phyloP scores from a whole-genome alignment of 495 filamentous ascomycete species.

The Apodospora peruviana region DNA sequence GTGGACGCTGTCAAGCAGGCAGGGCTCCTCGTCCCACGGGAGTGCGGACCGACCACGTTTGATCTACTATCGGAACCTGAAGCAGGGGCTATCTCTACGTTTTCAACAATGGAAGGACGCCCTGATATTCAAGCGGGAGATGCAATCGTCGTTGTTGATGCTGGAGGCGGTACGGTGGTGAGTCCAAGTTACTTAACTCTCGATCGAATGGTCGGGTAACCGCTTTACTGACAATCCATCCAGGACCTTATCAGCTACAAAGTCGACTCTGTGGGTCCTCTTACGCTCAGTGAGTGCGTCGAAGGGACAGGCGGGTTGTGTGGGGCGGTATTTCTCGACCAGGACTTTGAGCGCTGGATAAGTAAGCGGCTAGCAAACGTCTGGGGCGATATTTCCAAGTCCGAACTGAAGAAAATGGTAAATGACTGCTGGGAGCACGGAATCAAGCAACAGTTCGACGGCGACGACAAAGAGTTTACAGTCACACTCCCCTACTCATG shows the following conservation, averaged over 20 bases:
- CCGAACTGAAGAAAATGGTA: not conserved
- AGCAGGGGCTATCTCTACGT: constrained; percentile 18
- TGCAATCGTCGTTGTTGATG: constrained; percentile 16
- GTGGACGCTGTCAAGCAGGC: constrained; percentile 8
- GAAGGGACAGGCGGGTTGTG: constrained; percentile 13
- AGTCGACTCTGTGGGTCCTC: not conserved
- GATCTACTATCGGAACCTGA: constrained; percentile 23
- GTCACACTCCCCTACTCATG: not conserved
- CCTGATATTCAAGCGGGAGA: constrained; percentile 13
- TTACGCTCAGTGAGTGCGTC: constrained; percentile 15
- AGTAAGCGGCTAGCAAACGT: too few species aligned
- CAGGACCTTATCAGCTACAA: constrained; percentile 17
- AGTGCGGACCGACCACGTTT: constrained; percentile 6
- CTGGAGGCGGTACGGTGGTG: constrained; percentile 18
- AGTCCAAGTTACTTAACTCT: not conserved
- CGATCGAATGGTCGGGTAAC: not conserved
- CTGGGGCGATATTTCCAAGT: not conserved
- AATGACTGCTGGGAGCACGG: constrained; percentile 11
- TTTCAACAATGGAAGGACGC: constrained; percentile 10
- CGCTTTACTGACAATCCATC: not conserved
- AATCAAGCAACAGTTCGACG: constrained; percentile 12
- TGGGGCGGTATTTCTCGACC: constrained; percentile 17
- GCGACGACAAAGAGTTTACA: not conserved
- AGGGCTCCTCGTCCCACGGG: constrained; percentile 13
- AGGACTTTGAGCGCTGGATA: constrained; percentile 5